Evolutionary conservation across 2,329 filamentous ascomycete species (phyloP), one percentile per base, ranked within the genome.

Genomic region (Phialemoniopsis sp.): DNA sequence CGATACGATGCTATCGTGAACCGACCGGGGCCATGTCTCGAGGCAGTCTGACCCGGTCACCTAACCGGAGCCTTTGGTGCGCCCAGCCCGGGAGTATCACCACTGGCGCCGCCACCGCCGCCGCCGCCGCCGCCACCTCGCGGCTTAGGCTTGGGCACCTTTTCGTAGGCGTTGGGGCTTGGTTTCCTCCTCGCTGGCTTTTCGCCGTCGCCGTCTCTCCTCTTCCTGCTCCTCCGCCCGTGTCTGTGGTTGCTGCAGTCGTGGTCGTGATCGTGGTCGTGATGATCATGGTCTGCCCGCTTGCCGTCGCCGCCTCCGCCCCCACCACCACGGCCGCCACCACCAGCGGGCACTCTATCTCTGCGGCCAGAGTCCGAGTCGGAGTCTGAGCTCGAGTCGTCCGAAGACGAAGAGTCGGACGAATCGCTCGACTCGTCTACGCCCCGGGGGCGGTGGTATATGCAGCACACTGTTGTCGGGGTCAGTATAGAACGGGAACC

Each of bases 401-500:
- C 73, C 16, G 72, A 74, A 6, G 13, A 76, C 0, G 71, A 78
- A 4, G 76, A 80, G 37, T 84, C 80, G 48, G 21, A 26, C 21
- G 21, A 26, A 26, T 81, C 79, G 49, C 84, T 89, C 26, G 87
- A 93, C 60, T 97, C 91, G 58, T 86, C 89, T 4, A 89, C 81
- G 10, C 74, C 78, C 50, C 85, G 86, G 7, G 89, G 83, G 44
- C 86, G 86, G 67, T 96, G 91, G 67, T 96, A 98, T 62, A 98
- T 98, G 63, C 93, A 98, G 75, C 93, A 98, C n/a, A 97, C 93
- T 95, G 45, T 43, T 18, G 19, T 14, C 15, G 21, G 19, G 13
- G 5, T 14, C 13, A 26, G n/a, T n/a, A n/a, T n/a, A n/a, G n/a
- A n/a, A n/a, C n/a, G n/a, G n/a, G n/a, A n/a, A n/a, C n/a, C n/a